Base-by-base conservation (phyloP, 129 eudicot genomes). In the Arctium lappa region DNA sequence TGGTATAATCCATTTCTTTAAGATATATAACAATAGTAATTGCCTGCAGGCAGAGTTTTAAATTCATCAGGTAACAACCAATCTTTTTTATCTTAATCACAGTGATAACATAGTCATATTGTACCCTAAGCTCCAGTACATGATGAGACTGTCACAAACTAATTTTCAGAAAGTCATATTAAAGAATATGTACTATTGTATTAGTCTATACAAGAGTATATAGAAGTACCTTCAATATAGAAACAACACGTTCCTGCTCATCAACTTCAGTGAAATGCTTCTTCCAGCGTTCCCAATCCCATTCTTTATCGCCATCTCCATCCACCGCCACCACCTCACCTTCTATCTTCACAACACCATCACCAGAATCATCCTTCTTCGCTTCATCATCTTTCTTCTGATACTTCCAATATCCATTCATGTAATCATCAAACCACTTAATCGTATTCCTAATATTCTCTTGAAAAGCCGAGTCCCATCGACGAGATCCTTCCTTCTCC, bases 201-300 rank as follows among this genome's bases (percentile, higher is more conserved):
- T n/a, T 11, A 78, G 63, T 10, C 36, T 3, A 16, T 39, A 76
- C 70, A 22, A 22, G 27, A 22, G 27, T 60, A 16, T 60, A 16
- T 0, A 60, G 29, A 69, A 32, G 74, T 73, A 85, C 90, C 88
- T 94, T 94, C 89, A 13, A 80, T 36, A 90, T 34, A 2, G 89
- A 88, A 73, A 93, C 89, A 63, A 90, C 31, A 3, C 89, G 90
- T 72, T 93, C 98, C 84, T 93, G 95, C 7, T 93, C 94, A 81
- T 96, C 98, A 73, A 93, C 85, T 80, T 90, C 93, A 2, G 15
- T 60, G 42, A 96, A 96, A 87, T 96, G 98, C 86, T 77, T 86
- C 87, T 69, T 85, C 99, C 99, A 96, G 62, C 97, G 63, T 69
- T 90, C 95, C 99, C 99, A 96, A 88, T 93, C 91, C 99, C 98